Evolutionary conservation across 2,329 filamentous ascomycete genomes (phyloP).

Genomic region (Penicillium sp.): DNA sequence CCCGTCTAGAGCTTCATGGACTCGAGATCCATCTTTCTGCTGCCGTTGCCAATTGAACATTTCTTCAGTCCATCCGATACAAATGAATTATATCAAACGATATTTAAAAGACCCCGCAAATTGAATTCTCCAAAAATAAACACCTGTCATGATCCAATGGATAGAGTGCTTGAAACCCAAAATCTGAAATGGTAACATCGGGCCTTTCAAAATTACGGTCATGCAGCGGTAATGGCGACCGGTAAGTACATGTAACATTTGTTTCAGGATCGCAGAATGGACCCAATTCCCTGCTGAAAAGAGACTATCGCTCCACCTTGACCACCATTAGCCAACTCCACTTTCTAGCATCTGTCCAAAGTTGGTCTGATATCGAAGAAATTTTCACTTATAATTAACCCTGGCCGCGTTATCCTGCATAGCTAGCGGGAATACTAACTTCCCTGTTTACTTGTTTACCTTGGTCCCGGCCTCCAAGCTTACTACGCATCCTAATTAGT

Average conservation of each 20-base stretch:
- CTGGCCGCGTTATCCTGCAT: not conserved
- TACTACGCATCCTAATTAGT: not conserved
- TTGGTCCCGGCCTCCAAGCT: not conserved
- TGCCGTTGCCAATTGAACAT: not conserved
- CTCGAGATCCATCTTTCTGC: not conserved
- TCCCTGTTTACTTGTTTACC: not conserved
- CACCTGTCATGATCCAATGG: not conserved
- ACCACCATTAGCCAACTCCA: conserved; percentile 2
- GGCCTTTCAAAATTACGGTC: conserved; percentile 4
- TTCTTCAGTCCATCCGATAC: not conserved
- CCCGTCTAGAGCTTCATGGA: conserved; percentile 6
- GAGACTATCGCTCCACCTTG: not conserved
- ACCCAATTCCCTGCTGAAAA: not conserved
- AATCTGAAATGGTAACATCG: conserved; percentile 8
- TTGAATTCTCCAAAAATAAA: not conserved
- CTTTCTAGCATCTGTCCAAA: not conserved
- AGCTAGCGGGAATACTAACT: not conserved
- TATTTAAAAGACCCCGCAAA: not conserved
- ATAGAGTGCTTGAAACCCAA: not conserved
- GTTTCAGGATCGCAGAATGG: conserved; percentile 11
- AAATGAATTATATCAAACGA: not conserved
- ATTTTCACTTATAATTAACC: not conserved
- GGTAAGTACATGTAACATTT: conserved; percentile 2
- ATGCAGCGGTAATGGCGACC: not conserved
- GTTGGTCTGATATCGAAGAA: not conserved